A percentile compares a stretch with the other conserved stretches of the same genome.
phyloP scores from a whole-genome alignment of 2,329 filamentous ascomycete genomes.

The Colletotrichum musicola region DNA sequence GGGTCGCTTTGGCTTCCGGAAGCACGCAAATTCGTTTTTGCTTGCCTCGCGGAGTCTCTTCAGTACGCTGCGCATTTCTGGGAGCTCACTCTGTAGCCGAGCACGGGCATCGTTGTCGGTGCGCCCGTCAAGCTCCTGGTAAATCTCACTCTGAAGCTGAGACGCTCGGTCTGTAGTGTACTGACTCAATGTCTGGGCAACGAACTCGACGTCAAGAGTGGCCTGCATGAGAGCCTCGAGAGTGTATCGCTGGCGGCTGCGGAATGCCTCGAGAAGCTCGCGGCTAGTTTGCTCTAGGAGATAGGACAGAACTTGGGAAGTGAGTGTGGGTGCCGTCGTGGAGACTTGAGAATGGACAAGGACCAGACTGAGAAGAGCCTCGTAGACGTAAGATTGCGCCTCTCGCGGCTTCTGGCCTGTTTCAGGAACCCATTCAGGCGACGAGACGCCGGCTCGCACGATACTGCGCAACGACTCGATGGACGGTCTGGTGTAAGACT shows the following conservation, averaged over 20 bases:
- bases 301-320: slow-evolving; percentile 84
- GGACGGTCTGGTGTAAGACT: slow-evolving; percentile 87
- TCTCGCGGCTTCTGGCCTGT: slow-evolving; percentile 72
- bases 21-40: slow-evolving; percentile 89
- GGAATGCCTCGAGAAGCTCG: slow-evolving; percentile 86
- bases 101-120: slow-evolving; percentile 89
- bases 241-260: slow-evolving; percentile 74
- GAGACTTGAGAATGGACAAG: slow-evolving; percentile 92
- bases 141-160: slow-evolving; percentile 89
- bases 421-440: slow-evolving; percentile 77
- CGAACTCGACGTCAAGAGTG: slow-evolving; percentile 96
- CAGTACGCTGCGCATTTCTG: slow-evolving; percentile 87
- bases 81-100: slow-evolving; percentile 85
- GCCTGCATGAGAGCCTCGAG: slow-evolving; percentile 94
- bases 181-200: slow-evolving; percentile 90
- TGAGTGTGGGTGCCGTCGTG: slow-evolving; percentile 81
- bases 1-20: slow-evolving; percentile 72
- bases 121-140: slow-evolving; percentile 87
- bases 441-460: slow-evolving; percentile 79
- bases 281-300: slow-evolving; percentile 85
- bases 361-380: slow-evolving; percentile 85
- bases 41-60: slow-evolving; percentile 87
- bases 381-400: slow-evolving; percentile 90
- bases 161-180: slow-evolving; percentile 88
- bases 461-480: slow-evolving; percentile 76